These are phyloP conservation scores for Blepharisma undulans DNA, from an alignment of 169 alveolate species.

Conservation along the genomic window DNA sequence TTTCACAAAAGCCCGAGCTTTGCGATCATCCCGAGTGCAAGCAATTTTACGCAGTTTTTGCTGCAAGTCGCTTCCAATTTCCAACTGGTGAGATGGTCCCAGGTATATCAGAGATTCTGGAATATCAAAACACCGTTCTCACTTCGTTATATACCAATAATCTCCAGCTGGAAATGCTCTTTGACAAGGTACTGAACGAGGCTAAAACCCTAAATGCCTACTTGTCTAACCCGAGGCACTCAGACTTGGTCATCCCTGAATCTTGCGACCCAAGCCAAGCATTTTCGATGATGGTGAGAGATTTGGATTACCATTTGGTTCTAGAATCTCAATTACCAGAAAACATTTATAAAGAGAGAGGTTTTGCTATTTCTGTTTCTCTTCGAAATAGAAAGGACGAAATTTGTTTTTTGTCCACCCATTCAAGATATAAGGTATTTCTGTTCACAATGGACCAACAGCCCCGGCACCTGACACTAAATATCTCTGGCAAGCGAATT, in stretches of 20 bases:
- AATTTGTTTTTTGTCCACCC: background rate
- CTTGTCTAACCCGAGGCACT: background rate
- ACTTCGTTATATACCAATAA: background rate
- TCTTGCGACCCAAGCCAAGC: background rate
- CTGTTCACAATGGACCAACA: constrained; percentile 13
- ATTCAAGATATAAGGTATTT: background rate
- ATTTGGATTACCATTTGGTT: background rate
- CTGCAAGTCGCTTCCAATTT: background rate
- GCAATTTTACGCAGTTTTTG: background rate
- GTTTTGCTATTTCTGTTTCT: background rate
- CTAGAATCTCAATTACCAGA: background rate
- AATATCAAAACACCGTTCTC: background rate
- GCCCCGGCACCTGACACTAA: background rate
- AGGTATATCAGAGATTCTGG: background rate
- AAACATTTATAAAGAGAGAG: constrained; percentile 4
- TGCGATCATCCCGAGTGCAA: background rate
- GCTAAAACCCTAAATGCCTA: background rate
- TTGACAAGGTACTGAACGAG: background rate
- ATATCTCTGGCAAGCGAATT: constrained; percentile 9
- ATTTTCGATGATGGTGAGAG: background rate
- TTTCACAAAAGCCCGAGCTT: background rate
- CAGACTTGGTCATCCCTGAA: background rate
- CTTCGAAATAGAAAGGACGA: background rate
- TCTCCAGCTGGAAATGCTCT: background rate
- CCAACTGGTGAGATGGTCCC: background rate